These are phyloP conservation scores for Diaporthe sp. DNA, from an alignment of 2,329 filamentous ascomycete species.

Conservation along the genomic window DNA sequence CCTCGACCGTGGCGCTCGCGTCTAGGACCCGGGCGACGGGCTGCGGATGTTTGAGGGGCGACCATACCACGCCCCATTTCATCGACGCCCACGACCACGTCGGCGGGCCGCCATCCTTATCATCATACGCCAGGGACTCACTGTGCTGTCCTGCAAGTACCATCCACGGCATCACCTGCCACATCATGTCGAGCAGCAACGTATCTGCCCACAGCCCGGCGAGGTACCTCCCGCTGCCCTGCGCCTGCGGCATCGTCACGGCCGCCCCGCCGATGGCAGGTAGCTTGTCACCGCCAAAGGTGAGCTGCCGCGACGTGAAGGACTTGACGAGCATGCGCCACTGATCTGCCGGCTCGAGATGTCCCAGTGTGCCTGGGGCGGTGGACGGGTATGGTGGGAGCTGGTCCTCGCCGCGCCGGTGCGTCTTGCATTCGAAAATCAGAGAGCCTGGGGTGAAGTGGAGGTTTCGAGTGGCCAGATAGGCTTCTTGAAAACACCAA, in stretches of 20 bases:
- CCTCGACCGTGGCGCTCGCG: not conserved
- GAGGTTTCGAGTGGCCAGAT: not conserved
- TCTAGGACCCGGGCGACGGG: not conserved
- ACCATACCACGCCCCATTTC: slow-evolving; percentile 8
- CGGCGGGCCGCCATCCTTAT: not conserved
- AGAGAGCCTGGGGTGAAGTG: not conserved
- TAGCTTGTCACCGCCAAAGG: not conserved
- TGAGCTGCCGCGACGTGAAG: not conserved
- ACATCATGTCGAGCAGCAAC: slow-evolving; percentile 9
- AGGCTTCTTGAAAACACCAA: slow-evolving; percentile 6
- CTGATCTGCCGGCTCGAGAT: not conserved
- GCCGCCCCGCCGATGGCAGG: not conserved
- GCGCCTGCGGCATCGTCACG: slow-evolving; percentile 2
- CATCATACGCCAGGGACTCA: slow-evolving; percentile 1
- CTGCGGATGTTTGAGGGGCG: not conserved
- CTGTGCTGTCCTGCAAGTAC: not conserved
- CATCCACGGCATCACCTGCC: slow-evolving; percentile 18
- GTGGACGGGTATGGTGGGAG: not conserved
- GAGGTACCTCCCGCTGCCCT: not conserved
- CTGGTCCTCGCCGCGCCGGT: slow-evolving; percentile 12
- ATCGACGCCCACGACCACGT: slow-evolving; percentile 20
- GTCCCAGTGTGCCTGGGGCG: not conserved
- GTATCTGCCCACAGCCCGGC: not conserved
- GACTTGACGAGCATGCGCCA: slow-evolving; percentile 22
- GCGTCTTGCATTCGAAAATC: slow-evolving; percentile 4